phyloP scores from a whole-genome alignment of 345 rosid genomes.

The Clausena lansium region DNA sequence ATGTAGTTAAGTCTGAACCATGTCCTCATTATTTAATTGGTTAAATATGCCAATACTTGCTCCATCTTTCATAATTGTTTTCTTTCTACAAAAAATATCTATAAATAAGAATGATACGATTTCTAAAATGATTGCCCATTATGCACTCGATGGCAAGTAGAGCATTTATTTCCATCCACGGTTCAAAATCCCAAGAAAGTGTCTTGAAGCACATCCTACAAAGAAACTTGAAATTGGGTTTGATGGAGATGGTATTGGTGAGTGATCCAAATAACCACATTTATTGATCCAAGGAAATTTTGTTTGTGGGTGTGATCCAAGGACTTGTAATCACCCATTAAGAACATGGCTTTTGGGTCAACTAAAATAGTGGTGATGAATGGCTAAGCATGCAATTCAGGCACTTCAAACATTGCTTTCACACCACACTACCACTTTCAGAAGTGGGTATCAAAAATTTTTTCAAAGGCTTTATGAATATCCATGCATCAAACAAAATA shows the following conservation, averaged over 20 bases:
- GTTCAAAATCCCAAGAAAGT: conserved; percentile 11
- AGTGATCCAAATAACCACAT: conserved; percentile 29
- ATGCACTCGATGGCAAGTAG: conserved; percentile 8
- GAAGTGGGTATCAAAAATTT: neutral
- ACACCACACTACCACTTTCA: conserved; percentile 5
- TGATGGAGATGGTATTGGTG: neutral
- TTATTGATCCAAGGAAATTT: conserved; percentile 23
- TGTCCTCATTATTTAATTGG: neutral
- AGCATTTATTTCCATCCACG: neutral
- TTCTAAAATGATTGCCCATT: conserved; percentile 12
- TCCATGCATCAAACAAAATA: neutral
- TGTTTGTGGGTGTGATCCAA: conserved; percentile 30
- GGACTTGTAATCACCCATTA: conserved; percentile 14
- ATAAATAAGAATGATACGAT: neutral
- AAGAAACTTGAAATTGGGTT: neutral
- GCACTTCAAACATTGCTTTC: conserved; percentile 27
- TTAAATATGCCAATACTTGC: no score
- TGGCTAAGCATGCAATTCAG: neutral
- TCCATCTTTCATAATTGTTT: neutral
- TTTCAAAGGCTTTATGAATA: conserved; percentile 18
- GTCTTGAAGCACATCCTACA: neutral
- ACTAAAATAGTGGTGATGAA: neutral
- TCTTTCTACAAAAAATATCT: neutral
- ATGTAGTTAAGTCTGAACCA: neutral
- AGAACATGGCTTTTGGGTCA: neutral